Evolutionary conservation across 2,329 filamentous ascomycete species (phyloP), one percentile per base, ranked within the genome.

Genomic region (Fusarium poae): DNA sequence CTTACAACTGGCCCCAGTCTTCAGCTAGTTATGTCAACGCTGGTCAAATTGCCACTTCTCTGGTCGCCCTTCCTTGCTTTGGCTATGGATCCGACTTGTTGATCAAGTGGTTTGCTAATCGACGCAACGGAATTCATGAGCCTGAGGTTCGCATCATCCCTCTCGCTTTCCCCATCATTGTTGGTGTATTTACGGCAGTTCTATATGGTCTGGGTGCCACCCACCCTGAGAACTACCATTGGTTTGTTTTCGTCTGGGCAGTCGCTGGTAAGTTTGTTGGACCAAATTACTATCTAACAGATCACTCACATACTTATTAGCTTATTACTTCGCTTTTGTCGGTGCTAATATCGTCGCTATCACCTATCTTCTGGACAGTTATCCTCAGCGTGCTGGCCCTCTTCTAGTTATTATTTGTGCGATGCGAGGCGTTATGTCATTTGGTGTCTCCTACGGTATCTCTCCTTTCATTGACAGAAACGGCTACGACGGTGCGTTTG

Each of bases 281-380:
- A 16, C 13, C 20, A 15, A 1, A 11, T 11, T 20, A 2, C 6
- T 23, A 12, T 27, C 32, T 16, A 6, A 11, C 6, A 37, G 2
- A 15, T n/a, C 7, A 18, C 30, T 46, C 10, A 32, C 10, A 9
- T 30, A 20, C 3, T 11, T 15, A 10, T 9, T 6, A 21, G 57
- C 42, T 3, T 63, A 63, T 2, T 63, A 63, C 9, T 63, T 63
- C 21, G 42, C 42, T 1, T 63, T 63, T 3, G 68, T 72, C 0
- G 68, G 69, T 1, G 68, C 68, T 13, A 72, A 72, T 15, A 72
- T 72, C 12, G 69, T 72, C 1, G 58, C 69, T 9, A 72, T 72
- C 18, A 72, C 69, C 7, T 72, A 72, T 30, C 69, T 72, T 20
- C 44, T 72, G 6, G 69, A 72, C 25, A 72, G 68, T 8, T 72